These are phyloP conservation scores for Vachellia collinsii DNA, from an alignment of 306 rosid genomes.

Conservation along the genomic window DNA sequence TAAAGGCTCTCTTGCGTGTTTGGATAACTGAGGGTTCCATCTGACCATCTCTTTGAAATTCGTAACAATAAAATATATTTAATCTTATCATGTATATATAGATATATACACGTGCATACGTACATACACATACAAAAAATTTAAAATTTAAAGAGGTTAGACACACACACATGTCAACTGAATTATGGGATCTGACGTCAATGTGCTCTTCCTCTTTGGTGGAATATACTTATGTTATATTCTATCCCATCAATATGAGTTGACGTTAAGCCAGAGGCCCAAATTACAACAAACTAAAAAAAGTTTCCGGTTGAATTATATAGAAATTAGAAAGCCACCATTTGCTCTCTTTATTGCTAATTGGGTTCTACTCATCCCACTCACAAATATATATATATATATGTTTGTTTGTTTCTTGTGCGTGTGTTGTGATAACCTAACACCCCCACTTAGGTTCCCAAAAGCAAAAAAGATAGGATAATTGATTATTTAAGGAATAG, in stretches of 20 bases:
- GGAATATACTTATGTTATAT: background rate
- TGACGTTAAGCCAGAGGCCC: background rate
- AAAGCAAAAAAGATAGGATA: background rate
- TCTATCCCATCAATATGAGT: background rate
- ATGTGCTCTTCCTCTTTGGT: background rate
- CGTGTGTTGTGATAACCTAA: background rate
- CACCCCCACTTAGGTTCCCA: background rate
- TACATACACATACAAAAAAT: background rate
- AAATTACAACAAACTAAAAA: background rate
- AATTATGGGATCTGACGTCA: background rate
- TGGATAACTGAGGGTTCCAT: too few species aligned
- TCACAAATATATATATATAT: background rate
- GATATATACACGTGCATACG: background rate
- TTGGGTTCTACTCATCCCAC: conserved; percentile 1
- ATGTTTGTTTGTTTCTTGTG: background rate
- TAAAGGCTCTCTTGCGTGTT: too few species aligned
- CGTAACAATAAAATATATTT: background rate
- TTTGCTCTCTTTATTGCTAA: background rate
- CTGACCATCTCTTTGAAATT: too few species aligned
- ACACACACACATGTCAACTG: background rate
- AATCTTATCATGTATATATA: too few species aligned
- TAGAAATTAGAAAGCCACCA: background rate
- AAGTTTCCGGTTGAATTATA: background rate
- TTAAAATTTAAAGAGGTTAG: background rate
- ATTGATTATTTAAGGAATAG: background rate